These are phyloP conservation scores for Coemansia sp. DNA, from an alignment of 192 early-diverging fungal species.

Conservation along the genomic window DNA sequence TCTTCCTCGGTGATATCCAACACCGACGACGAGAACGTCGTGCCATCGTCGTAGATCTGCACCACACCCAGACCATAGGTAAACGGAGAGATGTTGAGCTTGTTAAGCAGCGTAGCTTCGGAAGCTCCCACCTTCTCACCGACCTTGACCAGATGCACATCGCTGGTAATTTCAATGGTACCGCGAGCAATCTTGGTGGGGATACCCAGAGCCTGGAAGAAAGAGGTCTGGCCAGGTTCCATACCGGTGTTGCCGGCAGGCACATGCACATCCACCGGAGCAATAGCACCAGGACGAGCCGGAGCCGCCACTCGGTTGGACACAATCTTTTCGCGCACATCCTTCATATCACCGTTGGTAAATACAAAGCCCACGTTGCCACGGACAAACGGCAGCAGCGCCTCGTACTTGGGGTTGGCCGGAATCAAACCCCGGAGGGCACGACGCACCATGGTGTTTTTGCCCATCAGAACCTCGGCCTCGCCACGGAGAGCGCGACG, in stretches of 20 bases:
- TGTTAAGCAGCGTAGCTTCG: conserved; percentile 98
- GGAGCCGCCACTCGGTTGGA: conserved; percentile 96
- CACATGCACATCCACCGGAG: conserved; percentile 90
- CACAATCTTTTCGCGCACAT: conserved; percentile 84
- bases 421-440: conserved; percentile 61
- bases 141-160: conserved; percentile 87
- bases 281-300: conserved; percentile 91
- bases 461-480: conserved; percentile 97
- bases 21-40: conserved; percentile 80
- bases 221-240: conserved; percentile 99
- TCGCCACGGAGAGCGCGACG: conserved; percentile 85
- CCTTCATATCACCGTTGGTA: conserved; percentile 97
- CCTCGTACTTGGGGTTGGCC: conserved; percentile 83
- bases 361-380: conserved; percentile 99
- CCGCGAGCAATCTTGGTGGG: conserved; percentile 99
- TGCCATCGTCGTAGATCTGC: conserved; percentile 91
- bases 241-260: conserved; percentile 99
- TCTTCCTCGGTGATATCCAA: conserved; percentile 85
- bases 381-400: conserved; percentile 77
- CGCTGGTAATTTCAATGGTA: conserved; percentile 99
- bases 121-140: conserved; percentile 96
- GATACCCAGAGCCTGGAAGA: conserved; percentile 99
- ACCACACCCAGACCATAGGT: conserved; percentile 96
- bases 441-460: conserved; percentile 99
- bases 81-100: conserved; percentile 99